Conservation (phyloP, 1,284 basidiomycete genomes). For the Trichosporon asahii region DNA sequence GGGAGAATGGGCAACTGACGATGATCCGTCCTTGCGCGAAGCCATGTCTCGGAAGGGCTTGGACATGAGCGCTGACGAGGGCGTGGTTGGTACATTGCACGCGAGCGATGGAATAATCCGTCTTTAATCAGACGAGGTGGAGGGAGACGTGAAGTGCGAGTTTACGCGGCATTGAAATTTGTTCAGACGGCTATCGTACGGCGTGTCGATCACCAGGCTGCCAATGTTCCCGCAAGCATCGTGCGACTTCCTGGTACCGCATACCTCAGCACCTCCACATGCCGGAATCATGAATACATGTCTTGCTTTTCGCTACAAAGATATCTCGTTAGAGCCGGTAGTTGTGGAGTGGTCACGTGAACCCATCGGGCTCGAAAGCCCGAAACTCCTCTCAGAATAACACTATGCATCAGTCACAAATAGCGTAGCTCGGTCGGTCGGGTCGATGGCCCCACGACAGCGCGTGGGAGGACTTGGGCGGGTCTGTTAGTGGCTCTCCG, state of each 20-base stretch:
- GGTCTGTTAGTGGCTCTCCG: too few species aligned
- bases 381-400: neutral
- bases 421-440: neutral
- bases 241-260: too few species aligned
- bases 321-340: neutral
- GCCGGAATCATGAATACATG: neutral
- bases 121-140: too few species aligned
- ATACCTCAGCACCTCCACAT: neutral
- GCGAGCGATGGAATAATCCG: neutral
- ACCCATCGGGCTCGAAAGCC: too few species aligned
- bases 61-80: neutral
- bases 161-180: too few species aligned
- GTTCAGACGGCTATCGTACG: neutral
- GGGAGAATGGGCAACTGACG: neutral
- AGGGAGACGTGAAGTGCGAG: too few species aligned
- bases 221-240: too few species aligned
- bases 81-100: neutral
- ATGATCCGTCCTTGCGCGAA: neutral
- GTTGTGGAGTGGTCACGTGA: neutral
- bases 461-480: neutral
- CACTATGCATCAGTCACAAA: neutral
- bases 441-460: neutral
- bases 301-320: neutral
- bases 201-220: neutral
- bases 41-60: neutral